Conservation (phyloP, 2,329 filamentous ascomycete genomes). For the Microsporum audouinii region DNA sequence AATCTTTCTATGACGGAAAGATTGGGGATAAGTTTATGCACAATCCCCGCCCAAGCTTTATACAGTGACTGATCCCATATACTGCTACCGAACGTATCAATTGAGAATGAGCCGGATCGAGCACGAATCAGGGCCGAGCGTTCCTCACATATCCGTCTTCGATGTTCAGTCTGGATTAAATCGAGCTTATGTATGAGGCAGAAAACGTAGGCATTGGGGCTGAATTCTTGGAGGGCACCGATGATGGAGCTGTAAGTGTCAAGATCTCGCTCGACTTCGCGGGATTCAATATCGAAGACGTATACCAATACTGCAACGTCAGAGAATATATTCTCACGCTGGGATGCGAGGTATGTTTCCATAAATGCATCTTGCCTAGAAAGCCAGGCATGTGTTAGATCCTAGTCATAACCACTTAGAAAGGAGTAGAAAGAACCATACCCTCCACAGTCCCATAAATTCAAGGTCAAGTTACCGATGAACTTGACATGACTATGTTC, state of each 20-base stretch:
- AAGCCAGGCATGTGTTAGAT: neutral
- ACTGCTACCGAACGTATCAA: slow-evolving; percentile 85
- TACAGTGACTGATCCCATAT: slow-evolving; percentile 99
- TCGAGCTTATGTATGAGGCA: slow-evolving; percentile 99
- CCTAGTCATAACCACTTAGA: neutral
- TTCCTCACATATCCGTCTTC: slow-evolving; percentile 74
- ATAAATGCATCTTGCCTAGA: slow-evolving; percentile 89
- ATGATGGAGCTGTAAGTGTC: slow-evolving; percentile 88
- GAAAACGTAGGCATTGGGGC: slow-evolving; percentile 71
- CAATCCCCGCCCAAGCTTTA: slow-evolving; percentile 96
- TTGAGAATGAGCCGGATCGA: slow-evolving; percentile 59
- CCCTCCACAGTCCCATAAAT: slow-evolving; percentile 97
- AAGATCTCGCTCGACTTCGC: slow-evolving; percentile 85
- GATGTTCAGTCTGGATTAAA: slow-evolving; percentile 68
- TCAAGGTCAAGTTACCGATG: slow-evolving; percentile 91
- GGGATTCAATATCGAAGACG: slow-evolving; percentile 96
- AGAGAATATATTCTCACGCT: slow-evolving; percentile 91
- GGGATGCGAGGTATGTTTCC: slow-evolving; percentile 93
- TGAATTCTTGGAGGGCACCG: slow-evolving; percentile 76
- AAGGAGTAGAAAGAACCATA: slow-evolving; percentile 29
- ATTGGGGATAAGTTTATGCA: slow-evolving; percentile 95
- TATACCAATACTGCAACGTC: slow-evolving; percentile 97
- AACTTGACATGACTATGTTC: slow-evolving; percentile 98
- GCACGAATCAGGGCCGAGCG: slow-evolving; percentile 64
- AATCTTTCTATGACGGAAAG: slow-evolving; percentile 77